Evolutionary conservation across 2,329 filamentous ascomycete species (phyloP).

Genomic region (Cercospora berteroae): DNA sequence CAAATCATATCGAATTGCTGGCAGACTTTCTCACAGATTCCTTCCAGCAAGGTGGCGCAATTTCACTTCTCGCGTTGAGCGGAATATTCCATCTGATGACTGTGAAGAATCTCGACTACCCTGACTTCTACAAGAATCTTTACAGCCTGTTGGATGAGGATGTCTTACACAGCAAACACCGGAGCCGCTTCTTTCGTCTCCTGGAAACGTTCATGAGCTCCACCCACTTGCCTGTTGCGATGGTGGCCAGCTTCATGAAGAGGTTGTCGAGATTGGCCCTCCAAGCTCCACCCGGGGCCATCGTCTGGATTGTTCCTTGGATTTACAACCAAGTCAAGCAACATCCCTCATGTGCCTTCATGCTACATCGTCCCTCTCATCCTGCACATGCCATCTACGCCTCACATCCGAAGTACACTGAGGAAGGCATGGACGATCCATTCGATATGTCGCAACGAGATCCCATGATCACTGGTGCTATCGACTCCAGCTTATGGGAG

Average conservation of each 20-base stretch:
- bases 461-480: slow-evolving; percentile 79
- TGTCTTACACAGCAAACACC: slow-evolving; percentile 88
- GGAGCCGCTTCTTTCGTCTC: slow-evolving; percentile 88
- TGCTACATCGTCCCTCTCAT: slow-evolving; percentile 72
- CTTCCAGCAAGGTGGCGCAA: slow-evolving; percentile 82
- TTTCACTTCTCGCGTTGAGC: slow-evolving; percentile 81
- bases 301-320: slow-evolving; percentile 87
- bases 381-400: slow-evolving; percentile 35
- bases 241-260: slow-evolving; percentile 96
- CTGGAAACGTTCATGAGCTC: slow-evolving; percentile 87
- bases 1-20: slow-evolving; percentile 74
- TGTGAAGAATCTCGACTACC: slow-evolving; percentile 89
- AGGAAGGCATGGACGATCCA: slow-evolving; percentile 66
- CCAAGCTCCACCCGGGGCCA: slow-evolving; percentile 83
- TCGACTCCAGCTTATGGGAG: slow-evolving; percentile 95
- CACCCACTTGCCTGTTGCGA: slow-evolving; percentile 82
- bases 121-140: slow-evolving; percentile 79
- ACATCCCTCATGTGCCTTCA: slow-evolving; percentile 89
- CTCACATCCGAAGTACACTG: slow-evolving; percentile 43
- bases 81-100: slow-evolving; percentile 94
- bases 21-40: slow-evolving; percentile 97
- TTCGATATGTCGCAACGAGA: slow-evolving; percentile 75
- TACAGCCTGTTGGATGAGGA: slow-evolving; percentile 87
- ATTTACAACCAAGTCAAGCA: slow-evolving; percentile 90
- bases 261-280: slow-evolving; percentile 79